Percentiles rank a stretch among this genome's conserved stretches.
phyloP scores from a whole-genome alignment of 805 yeast genomes.

The Teunomyces aglyptinius region DNA sequence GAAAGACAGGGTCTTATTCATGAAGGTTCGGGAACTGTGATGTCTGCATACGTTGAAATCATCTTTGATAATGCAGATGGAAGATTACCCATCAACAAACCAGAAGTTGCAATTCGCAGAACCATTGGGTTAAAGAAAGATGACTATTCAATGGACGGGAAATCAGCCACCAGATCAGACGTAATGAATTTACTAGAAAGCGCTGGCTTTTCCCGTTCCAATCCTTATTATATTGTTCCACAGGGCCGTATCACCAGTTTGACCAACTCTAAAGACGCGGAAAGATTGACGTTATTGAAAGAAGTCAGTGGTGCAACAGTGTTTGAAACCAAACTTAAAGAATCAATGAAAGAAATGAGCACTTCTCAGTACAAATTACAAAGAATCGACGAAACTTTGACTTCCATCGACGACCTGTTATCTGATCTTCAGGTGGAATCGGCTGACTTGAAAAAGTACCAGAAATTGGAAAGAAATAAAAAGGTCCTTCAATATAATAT shows the following conservation, averaged over 20 bases:
- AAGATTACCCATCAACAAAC: slow-evolving; percentile 66
- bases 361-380: slow-evolving; percentile 67
- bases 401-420: slow-evolving; percentile 67
- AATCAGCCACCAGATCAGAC: slow-evolving; percentile 75
- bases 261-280: slow-evolving; percentile 85
- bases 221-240: slow-evolving; percentile 95
- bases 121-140: slow-evolving; percentile 93
- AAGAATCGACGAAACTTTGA: slow-evolving; percentile 71
- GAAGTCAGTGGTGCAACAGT: slow-evolving; percentile 95
- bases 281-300: slow-evolving; percentile 73
- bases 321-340: slow-evolving; percentile 77
- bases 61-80: slow-evolving; percentile 78
- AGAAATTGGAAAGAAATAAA: slow-evolving; percentile 61
- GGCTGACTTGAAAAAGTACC: slow-evolving; percentile 68
- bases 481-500: slow-evolving; percentile 73
- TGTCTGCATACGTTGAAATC: slow-evolving; percentile 92
- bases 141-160: slow-evolving; percentile 82
- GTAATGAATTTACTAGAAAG: slow-evolving; percentile 79
- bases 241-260: slow-evolving; percentile 89
- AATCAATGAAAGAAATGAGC: slow-evolving; percentile 76
- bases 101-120: slow-evolving; percentile 73
- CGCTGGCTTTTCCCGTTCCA: slow-evolving; percentile 87
- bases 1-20: slow-evolving; percentile 86
- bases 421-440: slow-evolving; percentile 80
- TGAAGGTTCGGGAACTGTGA: slow-evolving; percentile 85